These are phyloP conservation scores for Blastobotrys parvus DNA, from an alignment of 805 yeast species.

Conservation along the genomic window DNA sequence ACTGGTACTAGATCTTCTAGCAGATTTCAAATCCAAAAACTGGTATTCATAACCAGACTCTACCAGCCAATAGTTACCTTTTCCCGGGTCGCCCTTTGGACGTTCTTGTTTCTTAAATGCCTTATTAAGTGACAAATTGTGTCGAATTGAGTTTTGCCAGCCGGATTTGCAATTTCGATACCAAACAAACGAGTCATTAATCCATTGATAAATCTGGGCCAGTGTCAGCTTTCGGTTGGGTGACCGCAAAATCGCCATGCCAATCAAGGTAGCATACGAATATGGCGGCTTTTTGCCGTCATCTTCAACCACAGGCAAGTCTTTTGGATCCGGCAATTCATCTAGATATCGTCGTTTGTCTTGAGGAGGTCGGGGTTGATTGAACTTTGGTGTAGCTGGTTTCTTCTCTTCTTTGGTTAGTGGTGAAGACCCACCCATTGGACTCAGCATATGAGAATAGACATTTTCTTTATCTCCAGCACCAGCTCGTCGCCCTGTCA, in stretches of 20 bases:
- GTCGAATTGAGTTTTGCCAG: conserved; percentile 97
- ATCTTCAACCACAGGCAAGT: conserved; percentile 38
- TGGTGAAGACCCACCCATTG: not conserved
- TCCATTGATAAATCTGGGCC: conserved; percentile 88
- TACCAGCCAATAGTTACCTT: conserved; percentile 88
- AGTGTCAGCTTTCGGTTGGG: conserved; percentile 61
- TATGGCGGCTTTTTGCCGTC: conserved; percentile 80
- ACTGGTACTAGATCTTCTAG: not conserved
- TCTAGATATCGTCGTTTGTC: not conserved
- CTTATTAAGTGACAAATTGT: conserved; percentile 84
- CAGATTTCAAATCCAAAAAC: conserved; percentile 40
- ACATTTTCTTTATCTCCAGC: not conserved
- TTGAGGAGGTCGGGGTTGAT: not conserved
- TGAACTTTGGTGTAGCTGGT: not conserved
- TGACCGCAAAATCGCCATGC: conserved; percentile 85
- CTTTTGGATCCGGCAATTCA: conserved; percentile 10
- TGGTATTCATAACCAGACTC: conserved; percentile 75
- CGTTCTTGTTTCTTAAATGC: conserved; percentile 87
- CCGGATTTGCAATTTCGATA: conserved; percentile 83
- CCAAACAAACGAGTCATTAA: conserved; percentile 72
- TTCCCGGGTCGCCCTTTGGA: conserved; percentile 50
- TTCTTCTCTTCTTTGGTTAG: not conserved
- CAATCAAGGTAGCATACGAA: conserved; percentile 88
- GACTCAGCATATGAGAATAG: not conserved
- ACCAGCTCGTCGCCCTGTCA: not conserved